Conservation (phyloP, 2,329 filamentous ascomycete species). For the Madurella mycetomatis region DNA sequence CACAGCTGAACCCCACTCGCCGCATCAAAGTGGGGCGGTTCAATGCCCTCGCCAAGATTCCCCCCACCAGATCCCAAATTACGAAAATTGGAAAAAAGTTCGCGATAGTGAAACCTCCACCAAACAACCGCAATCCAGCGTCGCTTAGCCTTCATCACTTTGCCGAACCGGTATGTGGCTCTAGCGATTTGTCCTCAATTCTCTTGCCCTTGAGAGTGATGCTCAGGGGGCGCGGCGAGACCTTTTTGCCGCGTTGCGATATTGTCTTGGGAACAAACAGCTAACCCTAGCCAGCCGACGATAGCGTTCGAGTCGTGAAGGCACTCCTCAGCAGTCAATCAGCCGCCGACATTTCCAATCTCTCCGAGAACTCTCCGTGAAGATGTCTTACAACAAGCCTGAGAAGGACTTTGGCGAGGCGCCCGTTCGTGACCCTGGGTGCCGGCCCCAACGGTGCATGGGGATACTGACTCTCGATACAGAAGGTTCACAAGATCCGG, state of each 20-base stretch:
- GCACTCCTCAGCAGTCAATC: constrained; percentile 27
- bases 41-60: constrained; percentile 18
- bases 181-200: neutral
- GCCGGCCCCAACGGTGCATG: neutral
- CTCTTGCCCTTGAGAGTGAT: neutral
- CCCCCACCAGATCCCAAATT: constrained; percentile 13
- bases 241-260: neutral
- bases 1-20: constrained; percentile 4
- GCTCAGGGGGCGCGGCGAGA: neutral
- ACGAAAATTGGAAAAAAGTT: constrained; percentile 21
- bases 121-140: constrained; percentile 7
- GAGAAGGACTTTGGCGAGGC: constrained; percentile 92
- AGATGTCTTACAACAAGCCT: constrained; percentile 91
- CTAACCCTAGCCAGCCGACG: constrained; percentile 10
- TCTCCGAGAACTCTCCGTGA: constrained; percentile 37
- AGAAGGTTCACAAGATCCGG: constrained; percentile 4
- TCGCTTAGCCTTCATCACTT: constrained; percentile 28
- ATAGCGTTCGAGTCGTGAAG: constrained; percentile 78
- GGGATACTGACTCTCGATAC: constrained; percentile 14
- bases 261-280: neutral
- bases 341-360: constrained; percentile 20
- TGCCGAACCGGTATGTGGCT: constrained; percentile 24
- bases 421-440: constrained; percentile 55
- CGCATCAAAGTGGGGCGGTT: constrained; percentile 8
- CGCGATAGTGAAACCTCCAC: constrained; percentile 7